These are phyloP conservation scores for Vaucheria bursata DNA, from an alignment of 352 stramenopile species.

Conservation along the genomic window DNA sequence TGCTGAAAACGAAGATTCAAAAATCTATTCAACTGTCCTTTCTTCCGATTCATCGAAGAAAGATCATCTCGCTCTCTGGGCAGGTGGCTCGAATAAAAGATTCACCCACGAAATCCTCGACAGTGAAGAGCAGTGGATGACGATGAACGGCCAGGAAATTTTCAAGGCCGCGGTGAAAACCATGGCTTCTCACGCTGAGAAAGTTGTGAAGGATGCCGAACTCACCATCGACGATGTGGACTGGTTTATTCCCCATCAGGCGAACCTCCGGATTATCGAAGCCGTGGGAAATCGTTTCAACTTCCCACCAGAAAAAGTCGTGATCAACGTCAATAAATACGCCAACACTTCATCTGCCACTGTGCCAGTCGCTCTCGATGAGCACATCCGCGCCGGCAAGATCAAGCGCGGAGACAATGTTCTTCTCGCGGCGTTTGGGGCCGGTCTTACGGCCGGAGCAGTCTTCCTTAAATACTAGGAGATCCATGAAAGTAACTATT, in stretches of 20 bases:
- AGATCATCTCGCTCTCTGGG: conserved; percentile 54
- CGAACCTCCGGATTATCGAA: conserved; percentile 72
- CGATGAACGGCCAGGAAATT: conserved; percentile 56
- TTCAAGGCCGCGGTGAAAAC: conserved; percentile 64
- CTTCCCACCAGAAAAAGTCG: conserved; percentile 64
- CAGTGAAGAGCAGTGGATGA: conserved; percentile 56
- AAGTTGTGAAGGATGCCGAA: conserved; percentile 57
- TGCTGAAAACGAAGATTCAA: conserved; percentile 20
- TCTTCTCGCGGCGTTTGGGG: conserved; percentile 64
- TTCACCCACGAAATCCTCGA: too few species aligned
- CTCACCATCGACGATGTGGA: conserved; percentile 62
- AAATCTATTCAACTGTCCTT: conserved; percentile 57
- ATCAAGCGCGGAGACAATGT: conserved; percentile 69
- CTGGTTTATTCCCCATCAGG: conserved; percentile 57
- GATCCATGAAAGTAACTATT: not conserved
- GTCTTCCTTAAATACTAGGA: conserved; percentile 60
- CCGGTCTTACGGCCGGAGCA: conserved; percentile 63
- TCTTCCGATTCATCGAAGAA: conserved; percentile 60
- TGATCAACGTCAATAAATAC: conserved; percentile 62
- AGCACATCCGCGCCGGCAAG: conserved; percentile 56
- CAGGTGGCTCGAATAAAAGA: not conserved
- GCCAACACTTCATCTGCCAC: conserved; percentile 64
- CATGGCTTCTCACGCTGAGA: too few species aligned
- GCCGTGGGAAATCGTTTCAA: conserved; percentile 57
- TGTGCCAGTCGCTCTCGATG: conserved; percentile 63